Base-by-base conservation (phyloP, 2,329 filamentous ascomycete genomes). In the Xylariaceae sp. region DNA sequence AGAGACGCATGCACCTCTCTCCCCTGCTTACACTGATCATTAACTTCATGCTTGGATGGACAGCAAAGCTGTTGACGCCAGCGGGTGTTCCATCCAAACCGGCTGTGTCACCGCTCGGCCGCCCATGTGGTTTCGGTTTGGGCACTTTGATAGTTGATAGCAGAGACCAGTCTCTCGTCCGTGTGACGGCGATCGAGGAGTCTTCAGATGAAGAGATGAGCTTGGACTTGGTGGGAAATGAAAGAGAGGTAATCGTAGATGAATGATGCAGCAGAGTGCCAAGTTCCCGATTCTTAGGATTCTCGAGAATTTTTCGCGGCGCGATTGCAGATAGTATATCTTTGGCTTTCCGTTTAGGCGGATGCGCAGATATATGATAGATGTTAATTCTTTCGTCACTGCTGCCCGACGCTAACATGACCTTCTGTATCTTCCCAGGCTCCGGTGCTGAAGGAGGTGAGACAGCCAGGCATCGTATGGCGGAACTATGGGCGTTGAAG, bases 311-410 rank as follows among this genome's bases (percentile, higher is more conserved):
- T 59, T 88, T 84, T 55, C 85, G 85, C 56, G 84, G 83, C 40
- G 85, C 80, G 48, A 95, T 76, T 12, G 82, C 80, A 22, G 87
- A 86, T 47, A 92, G 76, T 2, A 80, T 72, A 47, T 82, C 80
- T 58, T 78, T 76, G 58, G 78, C 75, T 68, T 75, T 83, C 60
- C 72, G 73, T 63, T 70, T 79, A 54, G 80, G 84, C 50, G 83
- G 83, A 62, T 84, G 83, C 22, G 80, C 84, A 12, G 92, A 95
- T 51, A 99, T 77, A 56, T 86, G 90, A 78, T 96, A 99, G 51
- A 99, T 80, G 68, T 99, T 96, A 74, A 99, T 89, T 58, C 90
- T 85, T 73, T 96, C 91, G 72, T 99, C 94, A 21, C 89, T 95
- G 70, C 88, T 87, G 62, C 94, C 94, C 9, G 88, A 95, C 12